These are phyloP conservation scores for Aureococcus anophagefferens DNA, from an alignment of 108 stramenopile genomes.

Conservation along the genomic window DNA sequence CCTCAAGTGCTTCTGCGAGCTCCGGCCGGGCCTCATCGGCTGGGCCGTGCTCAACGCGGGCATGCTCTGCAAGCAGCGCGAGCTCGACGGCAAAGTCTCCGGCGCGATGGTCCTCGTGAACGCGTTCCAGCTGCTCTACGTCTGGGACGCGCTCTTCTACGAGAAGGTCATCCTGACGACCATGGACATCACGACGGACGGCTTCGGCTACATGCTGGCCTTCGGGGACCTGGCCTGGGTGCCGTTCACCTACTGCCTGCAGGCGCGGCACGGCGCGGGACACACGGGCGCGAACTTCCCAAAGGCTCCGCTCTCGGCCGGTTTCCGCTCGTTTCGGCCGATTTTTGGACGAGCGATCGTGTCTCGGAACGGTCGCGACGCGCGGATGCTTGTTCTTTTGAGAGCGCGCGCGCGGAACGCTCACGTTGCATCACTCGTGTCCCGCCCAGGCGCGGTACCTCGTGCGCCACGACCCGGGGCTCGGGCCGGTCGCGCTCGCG, in stretches of 20 bases:
- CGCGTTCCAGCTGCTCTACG: slow-evolving; percentile 82
- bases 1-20: slow-evolving; percentile 93
- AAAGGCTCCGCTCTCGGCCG: too few relatives aligned
- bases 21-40: slow-evolving; percentile 81
- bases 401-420: too few relatives aligned
- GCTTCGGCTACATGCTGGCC: slow-evolving; percentile 94
- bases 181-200: slow-evolving; percentile 99
- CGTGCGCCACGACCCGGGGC: slow-evolving; percentile 70
- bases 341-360: too few relatives aligned
- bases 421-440: too few relatives aligned
- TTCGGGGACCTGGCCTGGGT: slow-evolving; percentile 99
- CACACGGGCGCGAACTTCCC: too few relatives aligned
- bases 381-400: too few relatives aligned
- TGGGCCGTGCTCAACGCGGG: slow-evolving; percentile 82
- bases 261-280: too few relatives aligned
- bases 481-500: background rate
- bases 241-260: slow-evolving; percentile 87
- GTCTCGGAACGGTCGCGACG: too few relatives aligned
- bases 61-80: slow-evolving; percentile 66
- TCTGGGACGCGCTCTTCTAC: slow-evolving; percentile 89
- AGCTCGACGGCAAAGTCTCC: slow-evolving; percentile 59
- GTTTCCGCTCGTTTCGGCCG: too few relatives aligned
- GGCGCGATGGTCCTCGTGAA: slow-evolving; percentile 79
- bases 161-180: slow-evolving; percentile 91
- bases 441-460: slow-evolving; percentile 73